Conservation (phyloP, 768 basidiomycete genomes). For the Strobilomyces confusus region DNA sequence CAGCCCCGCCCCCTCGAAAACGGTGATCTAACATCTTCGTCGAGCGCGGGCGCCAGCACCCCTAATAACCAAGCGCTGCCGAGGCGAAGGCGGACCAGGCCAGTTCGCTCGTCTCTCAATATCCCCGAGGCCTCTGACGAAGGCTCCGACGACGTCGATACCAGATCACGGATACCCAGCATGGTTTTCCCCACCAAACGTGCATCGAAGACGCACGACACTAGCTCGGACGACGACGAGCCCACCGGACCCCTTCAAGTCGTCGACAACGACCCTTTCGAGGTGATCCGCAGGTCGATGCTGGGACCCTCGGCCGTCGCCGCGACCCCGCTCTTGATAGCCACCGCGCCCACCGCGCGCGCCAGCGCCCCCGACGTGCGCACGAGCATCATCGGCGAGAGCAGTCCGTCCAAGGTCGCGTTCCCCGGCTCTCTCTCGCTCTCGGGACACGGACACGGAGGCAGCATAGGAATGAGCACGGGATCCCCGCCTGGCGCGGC, state of each 20-base stretch:
- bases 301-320: neutral
- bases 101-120: constrained; percentile 21
- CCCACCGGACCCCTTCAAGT: constrained; percentile 17
- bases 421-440: neutral
- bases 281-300: constrained; percentile 11
- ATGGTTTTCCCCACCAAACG: neutral
- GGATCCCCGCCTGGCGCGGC: neutral
- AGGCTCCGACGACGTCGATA: constrained; percentile 1
- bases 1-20: neutral
- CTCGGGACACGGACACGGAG: neutral
- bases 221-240: constrained; percentile 21
- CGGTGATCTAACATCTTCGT: neutral
- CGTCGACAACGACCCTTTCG: constrained; percentile 26
- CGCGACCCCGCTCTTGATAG: neutral
- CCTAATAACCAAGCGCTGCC: neutral
- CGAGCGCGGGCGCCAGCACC: neutral
- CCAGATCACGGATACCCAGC: neutral
- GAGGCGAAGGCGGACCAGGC: constrained; percentile 6
- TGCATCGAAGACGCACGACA: constrained; percentile 4
- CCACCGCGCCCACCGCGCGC: neutral
- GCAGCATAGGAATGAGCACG: neutral
- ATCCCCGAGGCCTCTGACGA: constrained; percentile 27
- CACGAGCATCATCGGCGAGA: neutral
- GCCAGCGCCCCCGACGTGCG: constrained; percentile 4
- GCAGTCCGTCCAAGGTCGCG: neutral